A percentile compares a stretch with the other conserved stretches of the same genome.
Evolutionary conservation across 2,329 filamentous ascomycete genomes (phyloP).

Genomic region (Aureobasidium sp.): DNA sequence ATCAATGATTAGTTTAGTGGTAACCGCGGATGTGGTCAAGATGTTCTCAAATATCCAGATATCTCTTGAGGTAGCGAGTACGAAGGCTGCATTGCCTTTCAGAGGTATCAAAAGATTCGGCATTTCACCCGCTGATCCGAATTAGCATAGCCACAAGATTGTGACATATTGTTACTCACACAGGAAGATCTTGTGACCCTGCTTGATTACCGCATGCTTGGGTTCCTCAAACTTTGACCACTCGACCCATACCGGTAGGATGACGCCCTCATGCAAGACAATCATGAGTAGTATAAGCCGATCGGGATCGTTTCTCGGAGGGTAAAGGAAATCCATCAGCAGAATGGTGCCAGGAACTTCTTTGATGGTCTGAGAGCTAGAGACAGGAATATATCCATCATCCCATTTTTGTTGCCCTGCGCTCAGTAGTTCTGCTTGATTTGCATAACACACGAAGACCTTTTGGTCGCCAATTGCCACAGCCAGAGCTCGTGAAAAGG

Average conservation of each 20-base stretch:
- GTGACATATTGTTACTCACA: background rate
- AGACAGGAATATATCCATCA: conserved; percentile 41
- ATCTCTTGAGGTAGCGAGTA: conserved; percentile 7
- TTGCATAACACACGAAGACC: conserved; percentile 58
- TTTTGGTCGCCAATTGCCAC: conserved; percentile 61
- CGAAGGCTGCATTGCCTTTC: conserved; percentile 10
- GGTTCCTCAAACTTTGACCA: conserved; percentile 18
- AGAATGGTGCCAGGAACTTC: conserved; percentile 62
- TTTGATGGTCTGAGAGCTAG: conserved; percentile 35
- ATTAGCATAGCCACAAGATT: background rate
- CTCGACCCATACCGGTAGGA: conserved; percentile 28
- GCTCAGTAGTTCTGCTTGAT: background rate
- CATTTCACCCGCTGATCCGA: background rate
- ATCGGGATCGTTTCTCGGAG: conserved; percentile 51
- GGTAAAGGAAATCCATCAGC: conserved; percentile 78
- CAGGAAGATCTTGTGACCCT: background rate
- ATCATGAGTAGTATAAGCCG: conserved; percentile 70
- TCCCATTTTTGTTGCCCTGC: background rate
- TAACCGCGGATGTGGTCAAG: background rate
- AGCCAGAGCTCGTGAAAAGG: conserved; percentile 54
- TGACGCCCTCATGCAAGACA: conserved; percentile 34
- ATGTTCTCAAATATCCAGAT: conserved; percentile 10
- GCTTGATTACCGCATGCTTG: background rate
- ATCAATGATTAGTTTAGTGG: background rate
- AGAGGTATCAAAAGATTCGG: conserved; percentile 15